phyloP scores from a whole-genome alignment of 352 stramenopile genomes.

The Pythium scleroteichum region DNA sequence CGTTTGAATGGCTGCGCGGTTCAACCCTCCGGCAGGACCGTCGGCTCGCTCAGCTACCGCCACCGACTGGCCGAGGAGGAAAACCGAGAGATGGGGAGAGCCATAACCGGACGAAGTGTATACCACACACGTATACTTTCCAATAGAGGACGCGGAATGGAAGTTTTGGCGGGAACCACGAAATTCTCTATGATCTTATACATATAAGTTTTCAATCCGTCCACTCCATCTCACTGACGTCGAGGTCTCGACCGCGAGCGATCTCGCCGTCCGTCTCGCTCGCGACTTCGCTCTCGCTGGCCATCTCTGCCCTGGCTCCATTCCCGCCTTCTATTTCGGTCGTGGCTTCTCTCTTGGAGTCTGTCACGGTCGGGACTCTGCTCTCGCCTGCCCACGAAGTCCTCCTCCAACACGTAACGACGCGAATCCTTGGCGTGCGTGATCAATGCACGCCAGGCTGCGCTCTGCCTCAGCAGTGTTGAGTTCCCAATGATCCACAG shows the following conservation, averaged over 20 bases:
- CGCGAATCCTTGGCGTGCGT: slow-evolving; percentile 56
- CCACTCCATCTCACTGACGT: slow-evolving; percentile 8
- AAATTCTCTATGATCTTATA: neutral
- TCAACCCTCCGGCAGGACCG: slow-evolving; percentile 21
- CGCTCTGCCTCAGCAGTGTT: slow-evolving; percentile 62
- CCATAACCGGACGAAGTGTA: slow-evolving; percentile 17
- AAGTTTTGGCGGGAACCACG: slow-evolving; percentile 13
- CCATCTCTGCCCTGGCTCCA: too few species aligned
- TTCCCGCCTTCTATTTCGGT: slow-evolving; percentile 2
- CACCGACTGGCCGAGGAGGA: slow-evolving; percentile 17
- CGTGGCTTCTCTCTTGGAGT: neutral
- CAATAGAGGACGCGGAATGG: slow-evolving; percentile 6
- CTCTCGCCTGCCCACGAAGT: slow-evolving; percentile 9
- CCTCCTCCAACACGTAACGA: slow-evolving; percentile 45
- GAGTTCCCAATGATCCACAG: slow-evolving; percentile 88
- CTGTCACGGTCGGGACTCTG: neutral
- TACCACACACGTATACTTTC: slow-evolving; percentile 19
- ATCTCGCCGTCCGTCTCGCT: neutral
- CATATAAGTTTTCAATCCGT: neutral
- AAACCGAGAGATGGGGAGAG: slow-evolving; percentile 6
- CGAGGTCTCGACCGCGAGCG: slow-evolving; percentile 8
- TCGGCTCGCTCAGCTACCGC: slow-evolving; percentile 14
- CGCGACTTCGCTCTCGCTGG: slow-evolving; percentile 1
- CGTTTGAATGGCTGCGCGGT: slow-evolving; percentile 33
- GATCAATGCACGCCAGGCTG: slow-evolving; percentile 68